Base-by-base conservation (phyloP, 1,284 basidiomycete species). In the Leccinum pachyderme region DNA sequence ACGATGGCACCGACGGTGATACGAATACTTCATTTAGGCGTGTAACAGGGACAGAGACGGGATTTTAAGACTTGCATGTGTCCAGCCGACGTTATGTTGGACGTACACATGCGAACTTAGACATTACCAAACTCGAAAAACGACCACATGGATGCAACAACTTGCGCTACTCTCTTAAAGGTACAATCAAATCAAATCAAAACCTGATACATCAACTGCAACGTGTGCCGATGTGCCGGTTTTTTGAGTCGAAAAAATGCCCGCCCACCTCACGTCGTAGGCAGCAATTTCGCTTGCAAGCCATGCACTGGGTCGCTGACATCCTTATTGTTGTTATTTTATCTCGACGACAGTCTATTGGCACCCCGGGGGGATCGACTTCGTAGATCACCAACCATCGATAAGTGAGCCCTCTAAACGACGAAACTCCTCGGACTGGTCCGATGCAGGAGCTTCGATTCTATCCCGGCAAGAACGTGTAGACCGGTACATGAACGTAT, bases 351-450 rank as follows among this genome's bases (percentile, higher is more conserved):
- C 28, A 22, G 6, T 18, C 46, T 12, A 8, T 7, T 31, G 29
- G 31, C 12, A n/a, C 13, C 25, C 25, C 3, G 13, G 18, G 12
- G 2, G 22, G 7, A 22, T 48, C 22, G 24, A 13, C 22, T 60
- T 53, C 49, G 35, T 46, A 29, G 25, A 29, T 46, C 28, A 18
- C 41, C 24, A 31, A 8, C 5, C 7, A 15, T 32, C 32, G 28
- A 46, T 33, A 27, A 27, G 45, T 32, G 18, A 41, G 39, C 12
- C 39, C 12, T 37, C 22, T n/a, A 15, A 25, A 25, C 27, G 31
- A 37, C 22, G 49, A 49, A 61, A 67, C 58, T 67, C 65, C 62
- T 65, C 63, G 61, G 60, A 63, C 52, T 45, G n/a, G 33, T 41
- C 37, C 45, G 24, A 18, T 25, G 18, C 13, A 25, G 41, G 31